Evolutionary conservation across 306 rosid genomes (phyloP).

Genomic region (Sindora glabra): DNA sequence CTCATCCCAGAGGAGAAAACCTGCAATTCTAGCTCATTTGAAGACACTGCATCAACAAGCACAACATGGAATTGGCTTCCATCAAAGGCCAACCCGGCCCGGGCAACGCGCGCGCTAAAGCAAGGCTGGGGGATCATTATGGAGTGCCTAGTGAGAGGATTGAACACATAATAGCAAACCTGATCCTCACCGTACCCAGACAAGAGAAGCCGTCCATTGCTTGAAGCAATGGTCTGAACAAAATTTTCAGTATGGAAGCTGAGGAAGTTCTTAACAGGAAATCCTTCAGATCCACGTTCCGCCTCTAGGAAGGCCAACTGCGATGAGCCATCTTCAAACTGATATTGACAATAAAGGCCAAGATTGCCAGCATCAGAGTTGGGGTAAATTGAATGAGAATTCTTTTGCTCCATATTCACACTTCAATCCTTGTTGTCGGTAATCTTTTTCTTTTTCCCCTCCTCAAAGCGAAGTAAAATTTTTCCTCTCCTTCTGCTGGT

Average conservation of each 20-base stretch:
- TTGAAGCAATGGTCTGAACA: slow-evolving; percentile 27
- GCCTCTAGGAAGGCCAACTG: slow-evolving; percentile 19
- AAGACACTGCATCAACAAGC: slow-evolving; percentile 17
- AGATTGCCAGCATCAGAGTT: not conserved
- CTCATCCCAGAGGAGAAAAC: slow-evolving; percentile 18
- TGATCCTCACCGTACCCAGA: slow-evolving; percentile 12
- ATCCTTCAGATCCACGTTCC: not conserved
- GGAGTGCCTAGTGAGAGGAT: slow-evolving; percentile 11
- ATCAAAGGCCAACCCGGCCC: slow-evolving; percentile 27
- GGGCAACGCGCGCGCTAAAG: not conserved
- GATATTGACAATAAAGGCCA: slow-evolving; percentile 28
- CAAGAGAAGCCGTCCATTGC: slow-evolving; percentile 26
- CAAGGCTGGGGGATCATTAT: slow-evolving; percentile 4
- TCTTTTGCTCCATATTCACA: slow-evolving; percentile 10
- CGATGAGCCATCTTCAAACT: slow-evolving; percentile 32
- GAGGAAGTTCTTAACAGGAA: not conserved
- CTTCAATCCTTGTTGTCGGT: not conserved
- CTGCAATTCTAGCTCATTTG: slow-evolving; percentile 7
- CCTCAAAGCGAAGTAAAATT: no score
- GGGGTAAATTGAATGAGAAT: not conserved
- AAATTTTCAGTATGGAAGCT: slow-evolving; percentile 24
- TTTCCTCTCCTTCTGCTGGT: no score
- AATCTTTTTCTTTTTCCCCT: not conserved
- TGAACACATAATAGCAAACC: slow-evolving; percentile 20
- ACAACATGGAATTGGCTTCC: slow-evolving; percentile 22